Conservation (phyloP, 176 grass and related monocot genomes). For the Zizania latifolia region DNA sequence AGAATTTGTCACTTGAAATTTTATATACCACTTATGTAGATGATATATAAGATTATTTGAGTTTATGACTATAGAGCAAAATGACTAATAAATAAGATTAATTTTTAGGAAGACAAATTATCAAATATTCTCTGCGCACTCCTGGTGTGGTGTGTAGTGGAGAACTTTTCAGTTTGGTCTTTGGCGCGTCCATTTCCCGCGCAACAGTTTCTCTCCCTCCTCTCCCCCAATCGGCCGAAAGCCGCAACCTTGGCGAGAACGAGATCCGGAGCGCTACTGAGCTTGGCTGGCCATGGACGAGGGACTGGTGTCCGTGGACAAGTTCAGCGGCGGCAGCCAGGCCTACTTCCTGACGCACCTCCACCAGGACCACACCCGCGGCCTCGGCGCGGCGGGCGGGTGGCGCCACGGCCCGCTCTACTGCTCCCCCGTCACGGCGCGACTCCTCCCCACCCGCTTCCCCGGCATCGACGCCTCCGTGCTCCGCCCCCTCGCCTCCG, state of each 20-base stretch:
- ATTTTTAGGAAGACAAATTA: too few species aligned
- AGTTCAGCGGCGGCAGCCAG: constrained; percentile 47
- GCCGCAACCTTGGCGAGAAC: not conserved
- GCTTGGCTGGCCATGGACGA: constrained; percentile 35
- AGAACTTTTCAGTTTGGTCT: constrained; percentile 18
- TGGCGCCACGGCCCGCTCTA: constrained; percentile 70
- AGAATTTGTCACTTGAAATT: too few species aligned
- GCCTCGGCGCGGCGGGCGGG: constrained; percentile 42
- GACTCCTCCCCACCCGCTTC: constrained; percentile 62
- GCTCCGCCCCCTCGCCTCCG: constrained; percentile 45
- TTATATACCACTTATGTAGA: too few species aligned
- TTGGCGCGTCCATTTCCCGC: not conserved
- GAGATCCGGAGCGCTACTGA: not conserved
- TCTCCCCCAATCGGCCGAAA: not conserved
- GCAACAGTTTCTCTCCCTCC: not conserved
- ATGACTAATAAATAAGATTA: too few species aligned
- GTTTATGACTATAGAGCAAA: too few species aligned
- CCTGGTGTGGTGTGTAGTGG: too few species aligned
- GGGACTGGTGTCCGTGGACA: constrained; percentile 59
- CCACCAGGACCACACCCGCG: constrained; percentile 75
- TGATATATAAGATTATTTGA: too few species aligned
- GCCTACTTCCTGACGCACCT: constrained; percentile 94
- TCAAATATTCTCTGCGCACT: too few species aligned
- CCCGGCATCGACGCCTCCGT: constrained; percentile 65
- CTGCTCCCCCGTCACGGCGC: constrained; percentile 67